A percentile compares a stretch with the other conserved stretches of the same genome.
Evolutionary conservation across 1,139 yeast species (phyloP).

Genomic region (Spathaspora sp.): DNA sequence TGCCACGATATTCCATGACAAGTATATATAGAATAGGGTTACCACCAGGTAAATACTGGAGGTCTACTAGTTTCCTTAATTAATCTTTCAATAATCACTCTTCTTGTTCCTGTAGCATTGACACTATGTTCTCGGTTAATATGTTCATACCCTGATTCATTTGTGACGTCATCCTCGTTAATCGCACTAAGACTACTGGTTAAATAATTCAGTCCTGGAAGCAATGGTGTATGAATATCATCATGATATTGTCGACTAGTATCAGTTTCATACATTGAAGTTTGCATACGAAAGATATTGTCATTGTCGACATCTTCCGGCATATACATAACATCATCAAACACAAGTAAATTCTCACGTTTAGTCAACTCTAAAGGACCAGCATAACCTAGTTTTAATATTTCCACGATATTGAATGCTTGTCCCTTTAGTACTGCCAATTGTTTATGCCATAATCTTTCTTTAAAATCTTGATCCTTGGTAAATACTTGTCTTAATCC

Average conservation of each 20-base stretch:
- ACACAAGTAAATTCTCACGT: slow-evolving; percentile 54
- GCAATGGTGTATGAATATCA: slow-evolving; percentile 7
- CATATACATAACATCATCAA: slow-evolving; percentile 63
- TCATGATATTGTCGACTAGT: slow-evolving; percentile 14
- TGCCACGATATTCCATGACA: slow-evolving; percentile 24
- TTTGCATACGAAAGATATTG: slow-evolving; percentile 6
- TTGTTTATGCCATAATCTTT: slow-evolving; percentile 67
- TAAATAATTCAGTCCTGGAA: slow-evolving; percentile 1
- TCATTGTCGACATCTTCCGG: slow-evolving; percentile 33
- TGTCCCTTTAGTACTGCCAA: slow-evolving; percentile 76
- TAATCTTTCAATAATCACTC: slow-evolving; percentile 61
- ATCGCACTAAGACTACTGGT: neutral
- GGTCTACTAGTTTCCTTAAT: slow-evolving; percentile 57
- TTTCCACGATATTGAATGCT: slow-evolving; percentile 73
- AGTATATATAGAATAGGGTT: slow-evolving; percentile 11
- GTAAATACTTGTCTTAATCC: slow-evolving; percentile 50
- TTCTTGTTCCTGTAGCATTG: slow-evolving; percentile 26
- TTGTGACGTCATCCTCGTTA: slow-evolving; percentile 6
- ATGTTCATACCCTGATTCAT: slow-evolving; percentile 15
- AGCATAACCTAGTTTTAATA: slow-evolving; percentile 53
- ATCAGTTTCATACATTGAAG: slow-evolving; percentile 11
- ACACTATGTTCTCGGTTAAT: slow-evolving; percentile 15
- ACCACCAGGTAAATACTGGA: slow-evolving; percentile 76
- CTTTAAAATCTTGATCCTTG: slow-evolving; percentile 61
- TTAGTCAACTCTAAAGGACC: slow-evolving; percentile 71